Conservation (phyloP, 768 basidiomycete species). For the Russula virescens region DNA sequence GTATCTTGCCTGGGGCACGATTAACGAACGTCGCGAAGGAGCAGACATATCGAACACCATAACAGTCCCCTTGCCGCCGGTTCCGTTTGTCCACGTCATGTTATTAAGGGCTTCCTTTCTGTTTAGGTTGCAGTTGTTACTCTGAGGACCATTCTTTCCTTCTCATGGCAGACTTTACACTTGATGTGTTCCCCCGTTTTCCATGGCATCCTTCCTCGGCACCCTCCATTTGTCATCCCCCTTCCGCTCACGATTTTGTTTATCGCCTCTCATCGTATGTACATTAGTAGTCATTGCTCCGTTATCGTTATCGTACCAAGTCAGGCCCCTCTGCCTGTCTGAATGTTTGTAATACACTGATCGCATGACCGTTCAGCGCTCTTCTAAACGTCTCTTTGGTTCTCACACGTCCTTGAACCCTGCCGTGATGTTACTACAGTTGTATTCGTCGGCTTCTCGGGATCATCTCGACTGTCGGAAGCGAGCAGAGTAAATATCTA, state of each 20-base stretch:
- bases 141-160: neutral
- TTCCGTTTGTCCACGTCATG: neutral
- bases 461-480: too few species aligned
- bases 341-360: neutral
- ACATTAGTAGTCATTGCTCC: neutral
- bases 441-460: too few species aligned
- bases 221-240: neutral
- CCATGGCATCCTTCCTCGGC: neutral
- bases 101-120: neutral
- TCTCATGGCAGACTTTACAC: slow-evolving; percentile 3
- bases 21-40: neutral
- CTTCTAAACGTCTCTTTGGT: too few species aligned
- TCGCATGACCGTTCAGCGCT: neutral
- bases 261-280: neutral
- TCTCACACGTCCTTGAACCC: too few species aligned
- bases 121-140: neutral
- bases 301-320: neutral
- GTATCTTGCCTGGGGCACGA: neutral
- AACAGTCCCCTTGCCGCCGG: too few species aligned
- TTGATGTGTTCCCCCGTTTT: slow-evolving; percentile 12
- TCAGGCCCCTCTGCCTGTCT: neutral
- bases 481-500: too few species aligned
- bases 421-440: too few species aligned
- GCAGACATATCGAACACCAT: neutral
- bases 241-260: neutral